These are phyloP conservation scores for Protoeuglena noctilucae DNA, from an alignment of 139 green algal species.

Conservation along the genomic window DNA sequence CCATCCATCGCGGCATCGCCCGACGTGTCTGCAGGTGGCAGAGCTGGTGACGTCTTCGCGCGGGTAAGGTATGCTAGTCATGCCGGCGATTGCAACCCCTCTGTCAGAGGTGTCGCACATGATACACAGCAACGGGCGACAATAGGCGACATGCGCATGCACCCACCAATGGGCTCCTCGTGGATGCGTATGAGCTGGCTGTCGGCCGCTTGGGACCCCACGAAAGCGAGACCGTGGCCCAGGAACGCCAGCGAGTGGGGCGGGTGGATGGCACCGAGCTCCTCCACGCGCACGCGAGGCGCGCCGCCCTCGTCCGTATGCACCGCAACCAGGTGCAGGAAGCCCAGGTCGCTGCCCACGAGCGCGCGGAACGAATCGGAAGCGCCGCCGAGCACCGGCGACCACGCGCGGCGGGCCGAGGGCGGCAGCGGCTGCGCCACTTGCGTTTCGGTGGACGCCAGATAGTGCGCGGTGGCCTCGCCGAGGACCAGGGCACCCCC, in stretches of 20 bases:
- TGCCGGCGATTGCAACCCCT: too few relatives aligned
- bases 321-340: background rate
- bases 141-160: too few relatives aligned
- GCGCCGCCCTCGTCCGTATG: conserved; percentile 1
- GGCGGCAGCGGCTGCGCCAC: background rate
- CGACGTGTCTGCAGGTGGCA: too few relatives aligned
- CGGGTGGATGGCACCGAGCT: conserved; percentile 49
- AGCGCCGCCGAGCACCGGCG: background rate
- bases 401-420: too few relatives aligned
- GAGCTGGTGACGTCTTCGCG: too few relatives aligned
- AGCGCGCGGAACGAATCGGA: background rate
- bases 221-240: conserved; percentile 79
- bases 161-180: conserved; percentile 4
- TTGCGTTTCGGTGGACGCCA: background rate
- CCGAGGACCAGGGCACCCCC: conserved; percentile 20
- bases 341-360: background rate
- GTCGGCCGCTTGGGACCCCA: conserved; percentile 36
- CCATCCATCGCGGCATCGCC: too few relatives aligned
- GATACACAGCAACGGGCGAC: too few relatives aligned
- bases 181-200: conserved; percentile 66
- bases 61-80: too few relatives aligned
- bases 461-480: background rate
- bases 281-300: conserved; percentile 40
- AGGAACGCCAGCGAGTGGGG: conserved; percentile 75
- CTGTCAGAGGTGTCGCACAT: too few relatives aligned